A percentile compares a stretch with the other conserved stretches of the same genome.
Conservation (phyloP, 768 basidiomycete genomes). For the Pleurotus platypus region DNA sequence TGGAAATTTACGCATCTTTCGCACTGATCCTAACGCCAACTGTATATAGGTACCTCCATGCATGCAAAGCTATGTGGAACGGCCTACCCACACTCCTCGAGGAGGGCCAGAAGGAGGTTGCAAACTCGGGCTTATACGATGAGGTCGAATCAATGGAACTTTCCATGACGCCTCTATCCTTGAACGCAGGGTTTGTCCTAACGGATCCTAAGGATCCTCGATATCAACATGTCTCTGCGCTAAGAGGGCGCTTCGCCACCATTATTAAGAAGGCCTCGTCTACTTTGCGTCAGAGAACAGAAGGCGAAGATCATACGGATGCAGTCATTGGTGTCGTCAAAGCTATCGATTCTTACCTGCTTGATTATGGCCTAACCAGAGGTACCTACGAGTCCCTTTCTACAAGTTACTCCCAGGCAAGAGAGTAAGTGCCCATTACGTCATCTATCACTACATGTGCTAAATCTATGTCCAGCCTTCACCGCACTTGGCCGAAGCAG, state of each 20-base stretch:
- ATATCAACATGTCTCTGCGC: constrained; percentile 57
- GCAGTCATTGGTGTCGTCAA: constrained; percentile 71
- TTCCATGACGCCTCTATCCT: constrained; percentile 58
- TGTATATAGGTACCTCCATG: constrained; percentile 52
- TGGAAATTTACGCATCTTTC: constrained; percentile 11
- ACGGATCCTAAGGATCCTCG: constrained; percentile 70
- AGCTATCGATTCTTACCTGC: constrained; percentile 71
- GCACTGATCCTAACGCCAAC: background rate
- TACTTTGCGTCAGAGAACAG: constrained; percentile 55
- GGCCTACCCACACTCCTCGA: constrained; percentile 72
- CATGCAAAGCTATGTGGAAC: constrained; percentile 71
- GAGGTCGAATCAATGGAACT: constrained; percentile 70
- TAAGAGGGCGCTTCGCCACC: constrained; percentile 64
- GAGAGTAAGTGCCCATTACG: constrained; percentile 43
- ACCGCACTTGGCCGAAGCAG: constrained; percentile 67
- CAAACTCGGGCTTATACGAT: constrained; percentile 52
- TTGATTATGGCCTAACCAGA: constrained; percentile 65
- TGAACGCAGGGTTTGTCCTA: constrained; percentile 73
- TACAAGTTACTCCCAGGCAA: constrained; percentile 60
- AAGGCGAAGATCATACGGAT: constrained; percentile 83
- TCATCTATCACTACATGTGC: constrained; percentile 2
- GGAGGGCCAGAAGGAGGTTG: constrained; percentile 53
- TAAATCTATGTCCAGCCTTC: constrained; percentile 36
- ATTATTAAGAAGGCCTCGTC: constrained; percentile 66
- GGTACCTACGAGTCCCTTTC: constrained; percentile 58